Evolutionary conservation across 352 stramenopile species (phyloP), one percentile per base, ranked within the genome.

Genomic region (Globisporangium splendens): DNA sequence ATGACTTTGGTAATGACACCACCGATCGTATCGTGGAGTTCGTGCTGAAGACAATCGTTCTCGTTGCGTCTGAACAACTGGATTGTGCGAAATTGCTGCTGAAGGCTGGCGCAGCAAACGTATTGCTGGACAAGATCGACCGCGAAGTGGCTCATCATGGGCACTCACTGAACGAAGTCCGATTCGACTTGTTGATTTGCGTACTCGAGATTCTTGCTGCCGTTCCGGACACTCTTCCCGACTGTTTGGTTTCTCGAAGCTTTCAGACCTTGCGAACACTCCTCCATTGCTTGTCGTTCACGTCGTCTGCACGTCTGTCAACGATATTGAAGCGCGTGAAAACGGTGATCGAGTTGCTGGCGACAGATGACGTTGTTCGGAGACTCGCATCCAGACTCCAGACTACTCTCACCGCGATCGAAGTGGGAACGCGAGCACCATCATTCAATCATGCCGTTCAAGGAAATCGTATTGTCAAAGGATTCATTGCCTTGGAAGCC

Each of bases 401-500:
- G 0, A 12, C 3, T 33, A 12, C 10, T 7, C 12, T 58, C 11
- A 50, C 39, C 24, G 17, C 22, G 8, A 42, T 41, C 20, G 52
- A 58, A 48, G 21, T 1, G 15, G 21, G 6, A 13, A 1, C 1
- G 21, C 6, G 21, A 58, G 11, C 17, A 50, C n/a, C 28, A 42
- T 17, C 8, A 5, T 31, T 42, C 22, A 22, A 28, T 5, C 8
- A 18, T 43, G 42, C 3, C 8, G 14, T 12, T 10, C 24, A 43
- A 46, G 17, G 50, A 70, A 35, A 38, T 57, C 14, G 13, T 61
- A 18, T 65, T 58, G 51, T 47, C 44, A 42, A 64, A 49, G 11
- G 69, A 44, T 38, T 66, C 66, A 14, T 50, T 43, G 56, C 67
- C 41, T 53, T 74, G 11, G 20, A 59, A 57, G 49, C 63, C 33